Conservation (phyloP, 345 rosid genomes). For the Citrus australasica region DNA sequence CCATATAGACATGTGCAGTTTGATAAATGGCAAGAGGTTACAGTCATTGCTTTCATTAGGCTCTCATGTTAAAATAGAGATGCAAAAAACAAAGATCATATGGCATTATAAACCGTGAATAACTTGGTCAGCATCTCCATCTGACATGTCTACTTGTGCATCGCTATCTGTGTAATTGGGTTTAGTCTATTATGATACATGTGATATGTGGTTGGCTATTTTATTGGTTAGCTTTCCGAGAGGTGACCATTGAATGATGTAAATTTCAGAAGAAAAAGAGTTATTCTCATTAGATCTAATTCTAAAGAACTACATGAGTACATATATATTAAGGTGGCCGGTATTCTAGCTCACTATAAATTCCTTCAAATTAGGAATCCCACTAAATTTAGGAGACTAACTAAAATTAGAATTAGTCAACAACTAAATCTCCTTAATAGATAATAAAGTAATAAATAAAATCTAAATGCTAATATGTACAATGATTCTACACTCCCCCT, state of each 20-base stretch:
- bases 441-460: too few relatives aligned
- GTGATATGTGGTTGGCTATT: not conserved
- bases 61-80: not conserved
- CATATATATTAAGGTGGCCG: too few relatives aligned
- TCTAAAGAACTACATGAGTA: too few relatives aligned
- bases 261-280: too few relatives aligned
- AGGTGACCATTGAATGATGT: not conserved
- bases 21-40: not conserved
- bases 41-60: not conserved
- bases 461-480: too few relatives aligned
- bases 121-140: not conserved
- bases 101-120: not conserved
- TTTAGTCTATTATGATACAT: not conserved
- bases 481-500: too few relatives aligned
- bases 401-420: too few relatives aligned
- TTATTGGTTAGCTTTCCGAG: not conserved
- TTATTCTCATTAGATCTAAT: too few relatives aligned
- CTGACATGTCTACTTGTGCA: not conserved
- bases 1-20: not conserved
- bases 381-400: too few relatives aligned
- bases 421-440: too few relatives aligned
- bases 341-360: too few relatives aligned
- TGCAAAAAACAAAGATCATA: not conserved
- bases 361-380: too few relatives aligned
- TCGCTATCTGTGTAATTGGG: not conserved